Evolutionary conservation across 164 flowering plant genomes (phyloP), one percentile per base, ranked within the genome.

Genomic region (Liriodendron chinense): DNA sequence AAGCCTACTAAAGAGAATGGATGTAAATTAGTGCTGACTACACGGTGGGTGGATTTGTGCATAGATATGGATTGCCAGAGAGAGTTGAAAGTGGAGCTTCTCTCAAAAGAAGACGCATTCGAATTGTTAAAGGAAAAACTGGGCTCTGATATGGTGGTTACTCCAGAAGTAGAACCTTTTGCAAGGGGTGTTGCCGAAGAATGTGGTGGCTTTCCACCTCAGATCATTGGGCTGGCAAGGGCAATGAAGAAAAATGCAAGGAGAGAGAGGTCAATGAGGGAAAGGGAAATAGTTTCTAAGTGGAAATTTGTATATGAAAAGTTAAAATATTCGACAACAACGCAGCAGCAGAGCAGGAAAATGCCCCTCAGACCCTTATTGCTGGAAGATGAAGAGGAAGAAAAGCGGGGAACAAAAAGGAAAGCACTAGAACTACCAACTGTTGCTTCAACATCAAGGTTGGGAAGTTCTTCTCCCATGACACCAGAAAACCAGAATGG

Each of bases 141-240:
- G 5, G 74, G 74, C 16, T 16, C 9, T 72, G 47, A 22, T 53
- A 7, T 59, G 22, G 21, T 13, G 7, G 22, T 34, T 18, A 1
- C 47, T 12, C 74, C 74, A 59, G 47, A 18, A 56, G 28, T 72
- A 57, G 65, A 72, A 61, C 14, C 14, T 57, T 57, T 57, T 72
- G 74, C 66, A 24, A 72, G 28, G 47, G 50, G 18, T 10, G 66
- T 59, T 34, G 28, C n/a, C 4, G 26, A 57, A 26, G 74, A 72
- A 24, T 72, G 74, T 61, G 74, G 47, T 1, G 65, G 74, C 25
- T 20, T 72, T 18, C 74, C 65, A 3, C 65, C 24, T 14, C 66
- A 9, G 1, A 57, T 72, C 23, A 56, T 56, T 16, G 28, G 16
- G 16, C 12, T 72, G 2, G 74, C 66, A 57, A 34, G 34, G n/a